phyloP scores from a whole-genome alignment of 169 alveolate species.

The Cardiosporidium cionae region DNA sequence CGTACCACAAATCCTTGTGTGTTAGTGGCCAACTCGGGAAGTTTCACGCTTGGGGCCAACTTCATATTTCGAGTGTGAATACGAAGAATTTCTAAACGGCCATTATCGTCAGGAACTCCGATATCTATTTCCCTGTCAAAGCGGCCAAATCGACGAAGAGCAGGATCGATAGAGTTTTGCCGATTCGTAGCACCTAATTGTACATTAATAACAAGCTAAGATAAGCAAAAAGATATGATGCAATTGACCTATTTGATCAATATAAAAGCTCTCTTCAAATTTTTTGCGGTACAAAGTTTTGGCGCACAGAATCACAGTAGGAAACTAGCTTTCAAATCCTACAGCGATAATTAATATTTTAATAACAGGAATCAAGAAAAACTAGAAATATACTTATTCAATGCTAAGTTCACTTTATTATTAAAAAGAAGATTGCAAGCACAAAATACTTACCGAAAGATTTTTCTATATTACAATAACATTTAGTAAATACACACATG shows the following conservation, averaged over 20 bases:
- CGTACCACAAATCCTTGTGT: conserved; percentile 96
- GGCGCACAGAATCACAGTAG: too few species aligned
- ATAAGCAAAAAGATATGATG: too few species aligned
- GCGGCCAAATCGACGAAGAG: conserved; percentile 95
- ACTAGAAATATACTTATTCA: too few species aligned
- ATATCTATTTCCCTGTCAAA: conserved; percentile 97
- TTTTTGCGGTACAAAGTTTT: not conserved
- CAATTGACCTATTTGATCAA: too few species aligned
- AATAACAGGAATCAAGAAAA: too few species aligned
- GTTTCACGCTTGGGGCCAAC: conserved; percentile 92
- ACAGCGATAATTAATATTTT: too few species aligned
- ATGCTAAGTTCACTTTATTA: too few species aligned
- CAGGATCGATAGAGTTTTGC: conserved; percentile 97
- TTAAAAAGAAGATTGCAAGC: too few species aligned
- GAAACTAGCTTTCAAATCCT: too few species aligned
- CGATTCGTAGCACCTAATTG: conserved; percentile 84
- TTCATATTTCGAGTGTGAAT: conserved; percentile 99
- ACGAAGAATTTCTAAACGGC: conserved; percentile 95
- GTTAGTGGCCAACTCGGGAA: conserved; percentile 94
- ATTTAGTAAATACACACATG: too few species aligned
- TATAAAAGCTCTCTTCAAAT: too few species aligned
- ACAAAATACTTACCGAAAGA: not conserved
- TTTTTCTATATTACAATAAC: not conserved
- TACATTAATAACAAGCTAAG: too few species aligned
- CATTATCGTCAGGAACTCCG: conserved; percentile 99